Percentiles rank a stretch among this genome's conserved stretches.
Conservation (phyloP, 768 basidiomycete genomes). For the Tulasnella sp. region DNA sequence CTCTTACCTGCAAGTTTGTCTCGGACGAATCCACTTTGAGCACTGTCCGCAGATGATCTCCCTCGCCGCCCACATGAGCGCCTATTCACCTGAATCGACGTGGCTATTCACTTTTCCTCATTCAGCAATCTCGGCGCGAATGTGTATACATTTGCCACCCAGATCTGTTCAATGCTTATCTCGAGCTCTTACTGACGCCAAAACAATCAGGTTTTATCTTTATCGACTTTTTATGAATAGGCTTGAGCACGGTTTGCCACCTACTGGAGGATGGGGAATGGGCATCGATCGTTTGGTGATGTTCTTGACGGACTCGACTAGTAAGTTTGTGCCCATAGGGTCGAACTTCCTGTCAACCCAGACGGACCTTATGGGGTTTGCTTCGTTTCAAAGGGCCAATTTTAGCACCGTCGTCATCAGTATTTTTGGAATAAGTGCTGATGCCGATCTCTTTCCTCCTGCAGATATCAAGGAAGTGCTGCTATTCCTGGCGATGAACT, state of each 20-base stretch:
- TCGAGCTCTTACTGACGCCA: background rate
- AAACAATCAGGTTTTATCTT: background rate
- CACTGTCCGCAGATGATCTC: background rate
- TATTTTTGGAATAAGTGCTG: background rate
- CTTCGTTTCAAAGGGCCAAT: background rate
- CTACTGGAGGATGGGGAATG: conserved; percentile 95
- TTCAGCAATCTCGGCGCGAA: background rate
- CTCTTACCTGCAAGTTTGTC: background rate
- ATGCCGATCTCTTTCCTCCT: background rate
- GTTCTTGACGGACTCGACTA: conserved; percentile 96
- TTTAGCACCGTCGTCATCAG: conserved; percentile 12
- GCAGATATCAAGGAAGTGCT: conserved; percentile 94
- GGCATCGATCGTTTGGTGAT: conserved; percentile 95
- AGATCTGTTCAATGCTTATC: background rate
- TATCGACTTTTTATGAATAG: conserved; percentile 34
- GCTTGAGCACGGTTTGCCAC: conserved; percentile 93
- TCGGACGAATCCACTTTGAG: conserved; percentile 3
- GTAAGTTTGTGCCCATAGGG: conserved; percentile 40
- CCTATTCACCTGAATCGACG: background rate
- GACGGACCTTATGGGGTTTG: background rate
- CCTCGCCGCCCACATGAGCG: background rate
- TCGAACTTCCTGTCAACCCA: background rate
- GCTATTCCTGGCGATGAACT: conserved; percentile 96
- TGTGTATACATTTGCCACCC: background rate
- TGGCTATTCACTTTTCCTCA: background rate